Percentiles rank a stretch among this genome's conserved stretches.
Conservation (phyloP, 2,329 filamentous ascomycete genomes). For the Colletotrichum theobromicola region DNA sequence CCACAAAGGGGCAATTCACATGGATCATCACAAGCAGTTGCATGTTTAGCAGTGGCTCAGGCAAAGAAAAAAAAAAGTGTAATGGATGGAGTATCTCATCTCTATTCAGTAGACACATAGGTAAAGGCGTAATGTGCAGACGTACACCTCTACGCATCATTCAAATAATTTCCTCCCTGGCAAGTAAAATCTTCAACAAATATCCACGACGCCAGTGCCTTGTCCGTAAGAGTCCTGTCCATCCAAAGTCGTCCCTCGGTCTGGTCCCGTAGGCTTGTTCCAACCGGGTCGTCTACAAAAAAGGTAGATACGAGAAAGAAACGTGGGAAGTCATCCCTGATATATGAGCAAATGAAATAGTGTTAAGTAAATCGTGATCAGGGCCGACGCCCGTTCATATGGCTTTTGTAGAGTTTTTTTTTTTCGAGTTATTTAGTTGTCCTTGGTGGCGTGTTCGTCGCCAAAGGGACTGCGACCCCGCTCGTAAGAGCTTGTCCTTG, state of each 20-base stretch:
- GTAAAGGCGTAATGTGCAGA: background rate
- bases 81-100: background rate
- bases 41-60: background rate
- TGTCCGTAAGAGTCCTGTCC: slow-evolving; percentile 18
- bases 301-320: slow-evolving; percentile 22
- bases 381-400: slow-evolving; percentile 6
- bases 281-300: slow-evolving; percentile 17
- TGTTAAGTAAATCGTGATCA: slow-evolving; percentile 15
- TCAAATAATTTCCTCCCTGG: slow-evolving; percentile 7
- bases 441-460: slow-evolving; percentile 62
- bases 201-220: slow-evolving; percentile 19
- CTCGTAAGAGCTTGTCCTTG: slow-evolving; percentile 27
- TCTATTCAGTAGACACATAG: slow-evolving; percentile 14
- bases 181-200: slow-evolving; percentile 8
- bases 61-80: background rate
- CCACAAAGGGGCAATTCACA: background rate
- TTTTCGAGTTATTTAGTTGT: slow-evolving; percentile 32
- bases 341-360: slow-evolving; percentile 19
- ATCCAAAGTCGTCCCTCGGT: slow-evolving; percentile 20
- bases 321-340: slow-evolving; percentile 14
- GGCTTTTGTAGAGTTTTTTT: background rate
- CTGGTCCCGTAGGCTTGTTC: slow-evolving; percentile 18
- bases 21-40: background rate
- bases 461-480: slow-evolving; percentile 57
- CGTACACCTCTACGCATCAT: slow-evolving; percentile 14